Percentiles rank a stretch among this genome's conserved stretches.
Conservation (phyloP, 73 alveolate genomes). For the Breviolum minutum region DNA sequence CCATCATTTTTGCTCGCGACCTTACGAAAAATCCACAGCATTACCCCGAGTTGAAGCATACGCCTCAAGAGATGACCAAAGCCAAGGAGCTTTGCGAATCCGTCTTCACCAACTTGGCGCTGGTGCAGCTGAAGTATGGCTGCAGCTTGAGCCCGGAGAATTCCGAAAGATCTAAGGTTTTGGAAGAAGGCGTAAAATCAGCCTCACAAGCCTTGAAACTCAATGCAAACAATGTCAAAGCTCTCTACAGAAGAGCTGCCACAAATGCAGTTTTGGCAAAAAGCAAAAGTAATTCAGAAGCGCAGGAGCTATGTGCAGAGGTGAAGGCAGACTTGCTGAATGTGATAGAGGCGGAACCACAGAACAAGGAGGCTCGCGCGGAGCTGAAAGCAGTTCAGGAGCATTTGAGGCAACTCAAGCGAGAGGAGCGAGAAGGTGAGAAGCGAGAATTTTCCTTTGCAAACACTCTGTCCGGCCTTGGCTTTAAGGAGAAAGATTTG, state of each 20-base stretch:
- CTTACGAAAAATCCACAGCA: slow-evolving; percentile 74
- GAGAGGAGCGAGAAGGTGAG: slow-evolving; percentile 91
- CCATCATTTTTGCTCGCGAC: slow-evolving; percentile 79
- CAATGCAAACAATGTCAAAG: slow-evolving; percentile 56
- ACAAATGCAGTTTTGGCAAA: slow-evolving; percentile 63
- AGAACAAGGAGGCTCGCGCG: slow-evolving; percentile 81
- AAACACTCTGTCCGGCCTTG: slow-evolving; percentile 64
- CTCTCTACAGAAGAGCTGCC: slow-evolving; percentile 72
- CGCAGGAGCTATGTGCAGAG: slow-evolving; percentile 84
- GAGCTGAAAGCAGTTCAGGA: slow-evolving; percentile 93
- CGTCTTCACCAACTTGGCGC: slow-evolving; percentile 87
- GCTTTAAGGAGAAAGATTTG: slow-evolving; percentile 86
- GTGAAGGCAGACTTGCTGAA: slow-evolving; percentile 54
- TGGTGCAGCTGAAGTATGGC: slow-evolving; percentile 94
- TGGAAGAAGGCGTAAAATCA: slow-evolving; percentile 53
- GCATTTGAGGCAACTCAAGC: slow-evolving; percentile 61
- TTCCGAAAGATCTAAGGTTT: slow-evolving; percentile 56
- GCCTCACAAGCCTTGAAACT: slow-evolving; percentile 75
- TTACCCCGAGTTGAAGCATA: slow-evolving; percentile 85
- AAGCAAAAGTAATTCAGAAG: slow-evolving; percentile 42
- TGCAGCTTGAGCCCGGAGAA: slow-evolving; percentile 53
- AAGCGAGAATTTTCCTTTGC: slow-evolving; percentile 81
- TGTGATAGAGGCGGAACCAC: slow-evolving; percentile 92
- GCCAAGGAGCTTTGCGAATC: slow-evolving; percentile 91
- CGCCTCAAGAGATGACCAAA: slow-evolving; percentile 61